These are phyloP conservation scores for Pleurotus eryngii DNA, from an alignment of 768 basidiomycete species.

Conservation along the genomic window DNA sequence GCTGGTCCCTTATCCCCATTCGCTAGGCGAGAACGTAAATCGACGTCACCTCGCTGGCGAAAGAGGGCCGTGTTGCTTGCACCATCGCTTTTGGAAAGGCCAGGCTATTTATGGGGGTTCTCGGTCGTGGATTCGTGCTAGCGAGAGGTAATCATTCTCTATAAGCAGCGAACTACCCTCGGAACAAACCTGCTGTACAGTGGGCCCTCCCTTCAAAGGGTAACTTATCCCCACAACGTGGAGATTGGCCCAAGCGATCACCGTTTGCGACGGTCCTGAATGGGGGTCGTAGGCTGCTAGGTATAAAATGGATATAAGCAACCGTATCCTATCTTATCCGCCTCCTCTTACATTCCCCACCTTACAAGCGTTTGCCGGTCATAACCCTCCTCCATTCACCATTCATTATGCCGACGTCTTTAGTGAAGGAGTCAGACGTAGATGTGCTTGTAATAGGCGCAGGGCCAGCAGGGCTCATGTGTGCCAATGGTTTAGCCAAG, in stretches of 20 bases:
- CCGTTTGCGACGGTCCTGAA: background rate
- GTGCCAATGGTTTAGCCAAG: slow-evolving; percentile 55
- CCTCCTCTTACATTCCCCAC: background rate
- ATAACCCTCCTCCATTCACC: background rate
- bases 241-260: background rate
- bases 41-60: background rate
- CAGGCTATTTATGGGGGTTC: background rate
- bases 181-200: background rate
- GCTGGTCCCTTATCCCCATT: background rate
- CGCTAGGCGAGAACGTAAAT: background rate
- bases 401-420: slow-evolving; percentile 20
- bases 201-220: background rate
- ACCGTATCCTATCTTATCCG: background rate
- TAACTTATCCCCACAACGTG: background rate
- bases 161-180: background rate
- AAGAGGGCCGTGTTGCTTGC: background rate
- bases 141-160: background rate
- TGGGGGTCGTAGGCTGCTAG: background rate
- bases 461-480: slow-evolving; percentile 65
- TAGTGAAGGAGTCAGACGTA: slow-evolving; percentile 34
- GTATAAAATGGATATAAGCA: slow-evolving; percentile 1
- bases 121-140: background rate
- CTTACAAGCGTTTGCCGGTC: background rate
- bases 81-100: slow-evolving; percentile 3
- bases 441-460: slow-evolving; percentile 65